A percentile compares a stretch with the other conserved stretches of the same genome.
Evolutionary conservation across 1,284 basidiomycete species (phyloP).

Genomic region (Agaricales sp.): DNA sequence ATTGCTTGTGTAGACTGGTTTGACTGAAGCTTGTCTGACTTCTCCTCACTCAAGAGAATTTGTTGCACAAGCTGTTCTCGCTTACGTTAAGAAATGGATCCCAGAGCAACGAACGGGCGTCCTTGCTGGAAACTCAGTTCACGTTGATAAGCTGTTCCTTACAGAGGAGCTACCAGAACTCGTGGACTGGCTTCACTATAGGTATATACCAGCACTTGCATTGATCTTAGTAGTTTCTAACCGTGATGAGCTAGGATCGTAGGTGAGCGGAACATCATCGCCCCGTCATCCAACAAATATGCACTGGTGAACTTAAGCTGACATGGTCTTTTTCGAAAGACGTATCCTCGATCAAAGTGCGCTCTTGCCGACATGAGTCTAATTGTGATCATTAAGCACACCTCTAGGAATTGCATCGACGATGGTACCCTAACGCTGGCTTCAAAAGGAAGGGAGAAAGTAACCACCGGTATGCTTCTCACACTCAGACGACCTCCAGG

Average conservation of each 20-base stretch:
- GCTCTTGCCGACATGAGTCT: constrained; percentile 4
- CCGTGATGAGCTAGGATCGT: constrained; percentile 8
- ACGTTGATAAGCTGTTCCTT: constrained; percentile 68
- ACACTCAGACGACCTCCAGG: not conserved
- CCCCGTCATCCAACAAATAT: not conserved
- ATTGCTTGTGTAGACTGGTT: constrained; percentile 45
- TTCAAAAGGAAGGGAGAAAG: constrained; percentile 23
- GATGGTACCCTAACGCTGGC: constrained; percentile 51
- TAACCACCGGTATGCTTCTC: constrained; percentile 35
- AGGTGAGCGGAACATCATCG: constrained; percentile 12
- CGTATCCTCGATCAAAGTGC: constrained; percentile 41
- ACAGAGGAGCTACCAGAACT: constrained; percentile 68
- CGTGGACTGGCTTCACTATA: constrained; percentile 68
- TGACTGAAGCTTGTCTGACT: constrained; percentile 57
- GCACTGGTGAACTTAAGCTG: not conserved
- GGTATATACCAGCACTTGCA: constrained; percentile 29
- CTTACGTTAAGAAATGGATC: constrained; percentile 69
- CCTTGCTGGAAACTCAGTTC: constrained; percentile 75
- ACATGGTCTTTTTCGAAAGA: constrained; percentile 27
- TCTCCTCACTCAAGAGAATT: constrained; percentile 45
- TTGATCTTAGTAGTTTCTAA: constrained; percentile 4
- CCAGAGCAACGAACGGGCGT: constrained; percentile 50
- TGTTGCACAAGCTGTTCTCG: constrained; percentile 49
- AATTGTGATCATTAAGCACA: not conserved
- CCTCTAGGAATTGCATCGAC: constrained; percentile 54